A percentile compares a stretch with the other conserved stretches of the same genome.
phyloP scores from a whole-genome alignment of 345 rosid species.

The Mercurialis annua region DNA sequence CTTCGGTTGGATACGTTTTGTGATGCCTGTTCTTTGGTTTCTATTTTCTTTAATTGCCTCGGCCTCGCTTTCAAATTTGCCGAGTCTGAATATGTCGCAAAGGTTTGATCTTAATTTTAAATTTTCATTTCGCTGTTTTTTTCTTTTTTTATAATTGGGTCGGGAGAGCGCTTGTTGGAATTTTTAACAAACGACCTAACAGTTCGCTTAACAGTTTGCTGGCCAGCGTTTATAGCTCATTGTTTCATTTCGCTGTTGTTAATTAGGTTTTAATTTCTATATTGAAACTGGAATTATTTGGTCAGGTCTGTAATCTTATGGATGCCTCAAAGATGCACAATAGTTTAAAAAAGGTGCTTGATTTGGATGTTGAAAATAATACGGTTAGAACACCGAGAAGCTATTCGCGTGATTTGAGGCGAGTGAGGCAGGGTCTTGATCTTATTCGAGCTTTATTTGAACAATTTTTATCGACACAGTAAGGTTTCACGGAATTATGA shows the following conservation, averaged over 20 bases:
- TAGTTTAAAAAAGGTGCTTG: conserved; percentile 55
- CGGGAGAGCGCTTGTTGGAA: no score
- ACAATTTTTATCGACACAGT: conserved; percentile 58
- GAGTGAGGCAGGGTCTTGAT: conserved; percentile 90
- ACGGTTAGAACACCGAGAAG: conserved; percentile 78
- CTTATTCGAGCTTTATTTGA: conserved; percentile 78
- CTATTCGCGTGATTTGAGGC: conserved; percentile 70
- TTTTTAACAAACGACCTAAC: not conserved
- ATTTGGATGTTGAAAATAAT: conserved; percentile 58
- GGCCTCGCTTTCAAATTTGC: conserved; percentile 94
- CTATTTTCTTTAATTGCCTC: conserved; percentile 63
- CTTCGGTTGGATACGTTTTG: conserved; percentile 50
- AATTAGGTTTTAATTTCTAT: no score
- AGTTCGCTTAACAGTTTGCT: not conserved
- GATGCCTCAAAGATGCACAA: conserved; percentile 59
- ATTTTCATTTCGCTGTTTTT: not conserved
- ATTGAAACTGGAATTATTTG: no score
- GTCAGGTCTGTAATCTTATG: conserved; percentile 55
- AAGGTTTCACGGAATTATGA: no score
- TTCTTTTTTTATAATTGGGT: not conserved
- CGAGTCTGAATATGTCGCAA: conserved; percentile 69
- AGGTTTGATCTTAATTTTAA: conserved; percentile 37
- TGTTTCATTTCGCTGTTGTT: no score
- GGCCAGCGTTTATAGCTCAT: no score
- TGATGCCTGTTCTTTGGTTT: conserved; percentile 58